These are phyloP conservation scores for Gossypium bickii DNA, from an alignment of 345 rosid genomes.

Conservation along the genomic window DNA sequence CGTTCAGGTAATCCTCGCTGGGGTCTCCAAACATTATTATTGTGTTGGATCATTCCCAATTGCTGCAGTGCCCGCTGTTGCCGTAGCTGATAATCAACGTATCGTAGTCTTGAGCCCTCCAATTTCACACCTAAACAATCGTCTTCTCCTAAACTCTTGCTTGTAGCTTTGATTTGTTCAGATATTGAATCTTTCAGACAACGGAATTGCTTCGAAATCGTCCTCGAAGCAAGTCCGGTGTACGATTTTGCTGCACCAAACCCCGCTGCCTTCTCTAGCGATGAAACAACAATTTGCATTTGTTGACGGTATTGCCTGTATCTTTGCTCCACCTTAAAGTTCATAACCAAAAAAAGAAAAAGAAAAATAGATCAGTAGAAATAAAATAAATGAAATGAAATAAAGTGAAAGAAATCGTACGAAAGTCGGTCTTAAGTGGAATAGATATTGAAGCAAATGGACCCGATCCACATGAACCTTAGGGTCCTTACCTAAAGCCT, in stretches of 20 bases:
- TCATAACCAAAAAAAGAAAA: background rate
- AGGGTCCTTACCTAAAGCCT: background rate
- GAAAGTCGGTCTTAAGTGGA: background rate
- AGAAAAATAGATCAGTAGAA: background rate
- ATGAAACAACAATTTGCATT: slow-evolving; percentile 48
- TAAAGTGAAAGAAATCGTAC: background rate
- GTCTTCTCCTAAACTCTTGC: slow-evolving; percentile 57
- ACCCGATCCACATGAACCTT: background rate
- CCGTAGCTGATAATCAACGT: slow-evolving; percentile 46
- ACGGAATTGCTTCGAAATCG: slow-evolving; percentile 68
- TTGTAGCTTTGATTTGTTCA: slow-evolving; percentile 46
- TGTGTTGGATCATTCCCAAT: slow-evolving; percentile 47
- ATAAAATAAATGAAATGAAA: background rate
- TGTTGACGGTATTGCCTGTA: slow-evolving; percentile 66
- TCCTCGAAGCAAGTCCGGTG: slow-evolving; percentile 57
- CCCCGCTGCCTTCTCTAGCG: slow-evolving; percentile 64
- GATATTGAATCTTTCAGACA: slow-evolving; percentile 62
- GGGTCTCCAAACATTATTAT: slow-evolving; percentile 59
- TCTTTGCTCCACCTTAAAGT: slow-evolving; percentile 56
- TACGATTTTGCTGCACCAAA: slow-evolving; percentile 57
- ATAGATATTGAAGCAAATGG: slow-evolving; percentile 1
- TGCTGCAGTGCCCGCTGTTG: slow-evolving; percentile 57
- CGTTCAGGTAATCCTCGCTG: slow-evolving; percentile 80
- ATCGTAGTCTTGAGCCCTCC: slow-evolving; percentile 44
- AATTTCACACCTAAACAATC: slow-evolving; percentile 37